Conservation (phyloP, 2,329 filamentous ascomycete species). For the Neurospora sp. region DNA sequence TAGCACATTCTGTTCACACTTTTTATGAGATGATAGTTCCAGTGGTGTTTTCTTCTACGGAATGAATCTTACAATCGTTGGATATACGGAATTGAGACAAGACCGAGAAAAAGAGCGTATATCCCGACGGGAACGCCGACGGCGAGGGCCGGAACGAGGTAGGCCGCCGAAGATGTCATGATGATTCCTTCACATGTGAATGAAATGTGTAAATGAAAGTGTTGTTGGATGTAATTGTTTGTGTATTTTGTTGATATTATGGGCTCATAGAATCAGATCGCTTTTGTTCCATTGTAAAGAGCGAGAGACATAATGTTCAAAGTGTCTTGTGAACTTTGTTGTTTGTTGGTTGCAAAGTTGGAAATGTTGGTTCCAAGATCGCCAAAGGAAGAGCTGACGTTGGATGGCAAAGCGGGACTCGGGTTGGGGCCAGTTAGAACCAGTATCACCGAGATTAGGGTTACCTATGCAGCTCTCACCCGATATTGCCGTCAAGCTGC, state of each 20-base stretch:
- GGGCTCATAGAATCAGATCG: not conserved
- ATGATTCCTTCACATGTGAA: not conserved
- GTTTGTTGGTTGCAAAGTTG: not conserved
- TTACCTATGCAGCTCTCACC: not conserved
- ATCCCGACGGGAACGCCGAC: slow-evolving; percentile 50
- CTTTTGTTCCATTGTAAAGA: not conserved
- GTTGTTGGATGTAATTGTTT: not conserved
- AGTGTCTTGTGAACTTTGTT: not conserved
- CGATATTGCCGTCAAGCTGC: not conserved
- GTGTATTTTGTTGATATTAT: not conserved
- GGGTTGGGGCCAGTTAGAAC: not conserved
- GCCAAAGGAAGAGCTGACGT: slow-evolving; percentile 4
- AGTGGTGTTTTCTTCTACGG: not conserved
- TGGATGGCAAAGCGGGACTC: not conserved
- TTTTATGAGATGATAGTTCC: not conserved
- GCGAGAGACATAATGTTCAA: not conserved
- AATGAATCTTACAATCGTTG: slow-evolving; percentile 63
- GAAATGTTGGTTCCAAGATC: not conserved
- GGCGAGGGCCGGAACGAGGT: slow-evolving; percentile 39
- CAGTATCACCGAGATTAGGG: not conserved
- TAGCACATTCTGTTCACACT: not conserved
- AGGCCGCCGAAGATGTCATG: slow-evolving; percentile 16
- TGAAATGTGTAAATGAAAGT: not conserved
- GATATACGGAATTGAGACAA: slow-evolving; percentile 58
- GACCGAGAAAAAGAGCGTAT: slow-evolving; percentile 57